phyloP scores from a whole-genome alignment of 768 basidiomycete genomes.

The Lactifluus volemus region DNA sequence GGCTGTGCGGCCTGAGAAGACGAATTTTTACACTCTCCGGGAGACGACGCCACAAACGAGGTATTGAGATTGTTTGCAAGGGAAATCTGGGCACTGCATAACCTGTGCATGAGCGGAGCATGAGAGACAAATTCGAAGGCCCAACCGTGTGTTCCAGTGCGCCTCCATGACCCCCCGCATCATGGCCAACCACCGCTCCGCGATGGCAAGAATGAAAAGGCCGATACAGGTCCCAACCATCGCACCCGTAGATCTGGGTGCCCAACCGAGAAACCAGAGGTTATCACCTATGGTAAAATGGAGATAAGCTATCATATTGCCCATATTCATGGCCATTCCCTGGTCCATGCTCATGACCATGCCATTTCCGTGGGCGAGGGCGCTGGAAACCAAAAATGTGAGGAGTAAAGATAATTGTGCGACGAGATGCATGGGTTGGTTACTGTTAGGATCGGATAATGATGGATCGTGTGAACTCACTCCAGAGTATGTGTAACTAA shows the following conservation, averaged over 20 bases:
- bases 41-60: slow-evolving; percentile 1
- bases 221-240: slow-evolving; percentile 72
- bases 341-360: slow-evolving; percentile 36
- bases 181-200: slow-evolving; percentile 68
- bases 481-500: not conserved
- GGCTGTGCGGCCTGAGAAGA: slow-evolving; percentile 2
- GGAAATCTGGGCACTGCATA: slow-evolving; percentile 27
- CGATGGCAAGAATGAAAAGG: slow-evolving; percentile 61
- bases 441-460: not conserved
- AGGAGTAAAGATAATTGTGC: not conserved
- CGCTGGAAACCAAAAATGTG: not conserved
- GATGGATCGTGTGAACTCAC: not conserved
- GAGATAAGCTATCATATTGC: slow-evolving; percentile 48
- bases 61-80: slow-evolving; percentile 25
- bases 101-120: not conserved
- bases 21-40: not conserved
- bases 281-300: slow-evolving; percentile 59
- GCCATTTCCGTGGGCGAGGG: slow-evolving; percentile 34
- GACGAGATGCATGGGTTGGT: not conserved
- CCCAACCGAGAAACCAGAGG: slow-evolving; percentile 53
- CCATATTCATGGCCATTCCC: slow-evolving; percentile 16
- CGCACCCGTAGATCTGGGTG: slow-evolving; percentile 51
- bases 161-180: slow-evolving; percentile 46
- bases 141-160: slow-evolving; percentile 50
- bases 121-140: not conserved